These are phyloP conservation scores for Aspergillus sp. DNA, from an alignment of 2,329 filamentous ascomycete genomes.

Conservation along the genomic window DNA sequence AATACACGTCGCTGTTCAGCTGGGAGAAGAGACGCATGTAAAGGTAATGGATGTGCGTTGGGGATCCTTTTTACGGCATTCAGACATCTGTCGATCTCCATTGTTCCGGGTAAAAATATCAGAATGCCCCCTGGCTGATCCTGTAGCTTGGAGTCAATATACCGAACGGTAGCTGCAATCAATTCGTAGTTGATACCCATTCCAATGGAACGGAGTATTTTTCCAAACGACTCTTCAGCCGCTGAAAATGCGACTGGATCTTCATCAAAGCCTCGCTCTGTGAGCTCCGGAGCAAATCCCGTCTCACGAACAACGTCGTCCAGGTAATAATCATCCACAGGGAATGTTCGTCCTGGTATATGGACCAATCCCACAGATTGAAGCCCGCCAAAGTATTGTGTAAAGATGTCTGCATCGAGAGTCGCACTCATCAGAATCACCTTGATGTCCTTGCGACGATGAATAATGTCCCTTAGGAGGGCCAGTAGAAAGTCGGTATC, in stretches of 20 bases:
- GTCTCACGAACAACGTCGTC: slow-evolving; percentile 84
- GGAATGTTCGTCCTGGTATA: slow-evolving; percentile 85
- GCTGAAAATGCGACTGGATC: slow-evolving; percentile 44
- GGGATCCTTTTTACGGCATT: slow-evolving; percentile 64
- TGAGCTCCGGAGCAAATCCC: slow-evolving; percentile 58
- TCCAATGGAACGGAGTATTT: slow-evolving; percentile 69
- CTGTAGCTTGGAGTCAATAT: slow-evolving; percentile 76
- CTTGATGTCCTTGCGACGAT: slow-evolving; percentile 73
- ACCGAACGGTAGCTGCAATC: slow-evolving; percentile 73
- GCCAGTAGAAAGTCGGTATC: slow-evolving; percentile 94
- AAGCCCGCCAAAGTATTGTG: slow-evolving; percentile 73
- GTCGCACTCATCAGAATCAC: slow-evolving; percentile 96
- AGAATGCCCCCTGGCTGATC: slow-evolving; percentile 80
- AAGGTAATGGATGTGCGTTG: slow-evolving; percentile 74
- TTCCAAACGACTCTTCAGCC: slow-evolving; percentile 57
- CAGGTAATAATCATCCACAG: slow-evolving; percentile 84
- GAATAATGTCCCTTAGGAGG: slow-evolving; percentile 78
- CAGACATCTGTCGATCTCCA: slow-evolving; percentile 84
- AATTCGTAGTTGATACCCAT: slow-evolving; percentile 90
- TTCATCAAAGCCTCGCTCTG: slow-evolving; percentile 33
- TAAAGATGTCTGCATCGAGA: slow-evolving; percentile 82
- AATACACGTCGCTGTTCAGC: slow-evolving; percentile 88
- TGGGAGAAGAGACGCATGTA: slow-evolving; percentile 90
- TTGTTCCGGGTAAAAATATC: slow-evolving; percentile 90
- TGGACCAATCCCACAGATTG: slow-evolving; percentile 76